Evolutionary conservation across 2,329 filamentous ascomycete species (phyloP).

Genomic region (Colletotrichum somersetense): DNA sequence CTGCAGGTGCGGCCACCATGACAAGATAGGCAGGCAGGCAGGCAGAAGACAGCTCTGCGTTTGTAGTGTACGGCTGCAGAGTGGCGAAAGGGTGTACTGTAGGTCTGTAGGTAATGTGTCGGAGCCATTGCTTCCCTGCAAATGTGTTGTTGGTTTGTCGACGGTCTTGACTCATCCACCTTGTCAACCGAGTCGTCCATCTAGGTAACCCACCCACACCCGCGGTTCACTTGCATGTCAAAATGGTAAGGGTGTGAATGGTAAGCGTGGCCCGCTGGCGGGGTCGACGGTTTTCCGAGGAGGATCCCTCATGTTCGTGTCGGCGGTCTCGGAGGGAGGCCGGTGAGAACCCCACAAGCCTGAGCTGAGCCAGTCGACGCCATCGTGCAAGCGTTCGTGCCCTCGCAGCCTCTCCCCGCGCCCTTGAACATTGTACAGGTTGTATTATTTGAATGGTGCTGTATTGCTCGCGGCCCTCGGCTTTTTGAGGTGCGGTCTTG

Average conservation of each 20-base stretch:
- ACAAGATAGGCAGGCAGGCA: constrained; percentile 15
- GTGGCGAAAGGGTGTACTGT: neutral
- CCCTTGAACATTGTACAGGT: neutral
- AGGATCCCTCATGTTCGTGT: constrained; percentile 3
- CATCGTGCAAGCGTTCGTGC: neutral
- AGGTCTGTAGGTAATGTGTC: neutral
- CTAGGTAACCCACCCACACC: constrained; percentile 29
- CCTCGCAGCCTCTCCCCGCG: too few species aligned
- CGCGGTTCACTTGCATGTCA: constrained; percentile 26
- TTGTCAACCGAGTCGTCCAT: constrained; percentile 7
- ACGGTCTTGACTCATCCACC: constrained; percentile 30
- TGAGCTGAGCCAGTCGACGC: constrained; percentile 6
- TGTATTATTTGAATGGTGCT: neutral
- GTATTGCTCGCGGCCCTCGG: neutral
- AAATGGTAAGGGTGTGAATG: constrained; percentile 5
- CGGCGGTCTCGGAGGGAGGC: constrained; percentile 34
- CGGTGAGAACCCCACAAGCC: constrained; percentile 22
- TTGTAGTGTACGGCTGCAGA: neutral
- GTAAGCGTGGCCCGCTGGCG: constrained; percentile 25
- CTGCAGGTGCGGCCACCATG: constrained; percentile 14
- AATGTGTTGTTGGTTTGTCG: constrained; percentile 29
- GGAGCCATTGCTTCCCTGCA: constrained; percentile 23
- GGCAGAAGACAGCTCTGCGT: neutral
- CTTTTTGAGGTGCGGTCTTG: neutral
- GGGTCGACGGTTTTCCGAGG: constrained; percentile 27